Evolutionary conservation across 306 rosid species (phyloP), one percentile per base, ranked within the genome.

Genomic region (Delonix regia): DNA sequence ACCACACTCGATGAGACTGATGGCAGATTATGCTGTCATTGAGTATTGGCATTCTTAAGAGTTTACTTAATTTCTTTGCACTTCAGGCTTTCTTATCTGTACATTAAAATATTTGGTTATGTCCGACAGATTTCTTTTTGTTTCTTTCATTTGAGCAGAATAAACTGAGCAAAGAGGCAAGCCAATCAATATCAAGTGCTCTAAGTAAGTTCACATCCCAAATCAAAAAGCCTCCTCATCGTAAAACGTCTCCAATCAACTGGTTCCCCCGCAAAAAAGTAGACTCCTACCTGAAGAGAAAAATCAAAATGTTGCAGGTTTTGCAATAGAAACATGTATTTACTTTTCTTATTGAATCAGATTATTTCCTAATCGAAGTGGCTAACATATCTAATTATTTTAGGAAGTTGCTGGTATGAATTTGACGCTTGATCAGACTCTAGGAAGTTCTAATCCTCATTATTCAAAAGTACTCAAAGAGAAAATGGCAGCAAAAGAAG

Each of bases 281-380:
- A 71, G 97, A 93, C 73, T 93, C 99, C 36, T 95, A 91, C 87
- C 86, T 95, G 80, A 83, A 88, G 70, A 88, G 98, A 76, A 95
- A 95, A 83, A 88, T 95, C 41, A 88, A 93, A 84, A 93, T 88
- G 99, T 87, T 95, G 64, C 98, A 95, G 99, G 99, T 94, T 70
- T 59, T 61, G 62, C 19, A 63, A 25, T 68, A 18, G n/a, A 25
- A 6, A 56, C 61, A 27, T 70, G 47, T 64, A 15, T 36, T 45
- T 38, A 33, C 44, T 52, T 53, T 74, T 67, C 42, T 74, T 65
- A 34, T 33, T 39, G 55, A 25, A 24, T 69, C 22, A 24, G 8
- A 70, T 33, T 66, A n/a, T 75, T 73, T 69, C 9, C 71, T 41
- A 22, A 62, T 39, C 57, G 34, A 55, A 70, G 27, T 61, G 64